A percentile compares a stretch with the other conserved stretches of the same genome.
phyloP scores from a whole-genome alignment of 352 stramenopile genomes.

The Pythium pyrilobum region DNA sequence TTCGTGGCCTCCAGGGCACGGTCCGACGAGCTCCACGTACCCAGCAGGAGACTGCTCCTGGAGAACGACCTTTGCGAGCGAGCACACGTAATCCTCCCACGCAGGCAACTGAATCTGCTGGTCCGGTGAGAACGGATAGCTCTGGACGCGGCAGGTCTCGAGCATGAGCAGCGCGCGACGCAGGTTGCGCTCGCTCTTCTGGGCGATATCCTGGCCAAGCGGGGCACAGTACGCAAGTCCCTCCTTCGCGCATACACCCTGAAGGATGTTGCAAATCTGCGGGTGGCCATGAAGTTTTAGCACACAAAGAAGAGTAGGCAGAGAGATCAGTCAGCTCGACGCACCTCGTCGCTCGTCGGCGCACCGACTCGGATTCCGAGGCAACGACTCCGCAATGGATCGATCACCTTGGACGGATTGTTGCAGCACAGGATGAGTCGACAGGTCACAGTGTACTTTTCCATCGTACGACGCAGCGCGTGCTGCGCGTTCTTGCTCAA shows the following conservation, averaged over 20 bases:
- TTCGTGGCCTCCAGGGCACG: too few species aligned
- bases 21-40: constrained; percentile 28
- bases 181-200: constrained; percentile 93
- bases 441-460: constrained; percentile 93
- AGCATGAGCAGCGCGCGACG: constrained; percentile 96
- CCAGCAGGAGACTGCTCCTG: constrained; percentile 93
- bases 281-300: not conserved
- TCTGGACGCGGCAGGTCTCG: constrained; percentile 89
- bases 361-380: constrained; percentile 93
- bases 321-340: not conserved
- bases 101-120: constrained; percentile 88
- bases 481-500: constrained; percentile 97
- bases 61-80: constrained; percentile 92
- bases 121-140: constrained; percentile 81
- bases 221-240: constrained; percentile 82
- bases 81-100: constrained; percentile 97
- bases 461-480: constrained; percentile 96
- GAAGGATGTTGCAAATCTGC: constrained; percentile 89
- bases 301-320: not conserved
- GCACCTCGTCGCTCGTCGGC: constrained; percentile 87
- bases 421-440: constrained; percentile 98
- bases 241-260: constrained; percentile 91
- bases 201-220: constrained; percentile 89
- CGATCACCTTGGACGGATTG: constrained; percentile 96
- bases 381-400: constrained; percentile 96